Base-by-base conservation (phyloP, 1,139 yeast genomes). In the Pichia sp. region DNA sequence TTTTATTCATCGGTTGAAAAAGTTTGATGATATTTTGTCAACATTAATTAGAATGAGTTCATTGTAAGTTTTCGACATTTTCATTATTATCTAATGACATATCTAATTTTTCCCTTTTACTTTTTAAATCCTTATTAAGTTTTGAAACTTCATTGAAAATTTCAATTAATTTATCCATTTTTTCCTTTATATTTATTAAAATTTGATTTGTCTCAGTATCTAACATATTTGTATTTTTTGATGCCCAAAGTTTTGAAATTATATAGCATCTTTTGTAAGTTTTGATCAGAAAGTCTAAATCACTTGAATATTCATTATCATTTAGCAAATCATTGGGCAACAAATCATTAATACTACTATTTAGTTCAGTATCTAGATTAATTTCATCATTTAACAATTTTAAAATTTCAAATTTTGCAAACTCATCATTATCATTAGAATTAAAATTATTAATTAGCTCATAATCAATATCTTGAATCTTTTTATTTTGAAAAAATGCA, bases 1-100 rank as follows among this genome's bases (percentile, higher is more conserved):
- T 38, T 75, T 83, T 52, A 73, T 75, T 34, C 71, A 75, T 6
- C 60, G 56, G 14, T 50, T 62, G 28, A 46, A 33, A 25, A 51
- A 48, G 27, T 56, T 60, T 42, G 50, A 50, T 31, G 13, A 25
- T 14, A 46, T 56, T 22, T 44, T 57, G 18, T 31, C 46, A 22
- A 53, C 47, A 14, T 43, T 56, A 3, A 41, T 52, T 11, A 50
- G 45, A 43, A 51, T 53, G 47, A 39, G 43, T 29, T 50, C 34
- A 10, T 36, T 36, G 8, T 36, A 19, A 36, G 13, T 10, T 10
- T 18, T 41, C 13, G 4, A 19, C 19, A 16, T 18, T 16, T 5
- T n/a, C 42, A 22, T 44, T 42, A 22, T 27, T 28, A n/a, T 36
- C 30, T 27, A 44, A 33, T 16, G 49, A 47, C 9, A 22, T 14